Conservation (phyloP, 2,329 filamentous ascomycete genomes). For the Trichoderma brevicompactum region DNA sequence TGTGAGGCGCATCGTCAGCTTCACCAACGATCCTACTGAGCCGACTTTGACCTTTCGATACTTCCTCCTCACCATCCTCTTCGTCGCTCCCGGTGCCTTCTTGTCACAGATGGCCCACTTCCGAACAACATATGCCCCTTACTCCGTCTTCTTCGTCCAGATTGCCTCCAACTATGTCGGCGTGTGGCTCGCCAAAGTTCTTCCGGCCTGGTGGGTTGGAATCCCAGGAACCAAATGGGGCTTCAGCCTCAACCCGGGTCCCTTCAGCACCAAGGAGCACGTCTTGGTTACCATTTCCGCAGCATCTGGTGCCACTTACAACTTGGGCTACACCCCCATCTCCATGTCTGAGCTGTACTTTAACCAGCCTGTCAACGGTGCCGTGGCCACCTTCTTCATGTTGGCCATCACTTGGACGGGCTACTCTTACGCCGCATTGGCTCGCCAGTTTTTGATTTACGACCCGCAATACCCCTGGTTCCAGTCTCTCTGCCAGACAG, state of each 20-base stretch:
- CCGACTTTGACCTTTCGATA: constrained; percentile 65
- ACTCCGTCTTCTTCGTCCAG: constrained; percentile 66
- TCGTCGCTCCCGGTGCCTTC: constrained; percentile 62
- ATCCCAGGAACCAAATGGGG: constrained; percentile 52
- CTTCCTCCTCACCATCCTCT: constrained; percentile 58
- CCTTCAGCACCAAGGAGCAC: constrained; percentile 62
- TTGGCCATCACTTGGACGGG: constrained; percentile 60
- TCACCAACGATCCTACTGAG: constrained; percentile 59
- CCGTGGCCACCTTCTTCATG: constrained; percentile 64
- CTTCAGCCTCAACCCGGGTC: constrained; percentile 60
- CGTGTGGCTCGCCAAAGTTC: constrained; percentile 54
- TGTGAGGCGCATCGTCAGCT: constrained; percentile 57
- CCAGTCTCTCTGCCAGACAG: constrained; percentile 58
- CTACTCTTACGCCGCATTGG: constrained; percentile 62
- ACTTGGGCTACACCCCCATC: constrained; percentile 56
- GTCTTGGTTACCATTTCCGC: constrained; percentile 60
- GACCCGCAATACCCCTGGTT: constrained; percentile 53
- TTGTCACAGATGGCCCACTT: constrained; percentile 60
- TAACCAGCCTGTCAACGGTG: constrained; percentile 54
- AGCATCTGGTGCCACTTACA: constrained; percentile 57
- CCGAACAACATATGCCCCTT: constrained; percentile 61
- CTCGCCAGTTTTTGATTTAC: constrained; percentile 60
- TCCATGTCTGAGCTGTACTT: constrained; percentile 62
- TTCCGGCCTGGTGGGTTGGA: constrained; percentile 53
- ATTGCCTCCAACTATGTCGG: constrained; percentile 61